Base-by-base conservation (phyloP, 176 grass and related monocot species). In the Rhynchospora breviuscula region DNA sequence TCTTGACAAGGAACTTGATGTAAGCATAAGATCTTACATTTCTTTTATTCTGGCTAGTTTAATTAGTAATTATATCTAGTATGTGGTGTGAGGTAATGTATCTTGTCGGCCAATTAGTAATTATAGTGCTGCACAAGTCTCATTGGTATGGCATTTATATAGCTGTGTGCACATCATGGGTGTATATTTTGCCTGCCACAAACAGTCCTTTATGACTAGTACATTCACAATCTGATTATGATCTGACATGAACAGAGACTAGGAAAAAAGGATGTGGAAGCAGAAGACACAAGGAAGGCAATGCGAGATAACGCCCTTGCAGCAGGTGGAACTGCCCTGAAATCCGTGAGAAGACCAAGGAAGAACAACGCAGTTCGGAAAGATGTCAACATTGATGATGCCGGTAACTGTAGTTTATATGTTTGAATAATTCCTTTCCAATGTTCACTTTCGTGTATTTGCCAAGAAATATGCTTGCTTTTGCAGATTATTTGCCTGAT, bases 1-100 rank as follows among this genome's bases (percentile, higher is more conserved):
- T 43, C 69, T 99, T 77, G 96, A 95, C 62, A 83, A 83, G 72
- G 91, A 93, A 84, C 82, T 99, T 65, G 91, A 95, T 58, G 96
- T 99, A 90, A 95, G 89, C 22, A 77, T n/a, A 79, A 9, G 17
- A 35, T 7, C 23, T 10, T 79, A 29, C 10, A 84, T 69, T n/a
- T 52, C 33, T 43, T 59, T 66, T 0, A 29, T 74, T 51, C 14
- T 25, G 17, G 4, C n/a, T 54, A 88, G 0, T 86, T 53, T 12
- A 13, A 10, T 46, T 26, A 10, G 18, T 75, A 29, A 19, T 26
- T 69, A 43, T 69, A 31, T 43, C 14, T 18, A 69, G 33, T 43
- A 8, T 35, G 25, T 5, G 14, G 29, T 15, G 5, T 67, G 6
- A 67, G 26, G 35, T 67, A 40, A 11, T 17, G 29, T 35, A 52